phyloP scores from a whole-genome alignment of 768 basidiomycete species.

The Rhizopogon vulgaris region DNA sequence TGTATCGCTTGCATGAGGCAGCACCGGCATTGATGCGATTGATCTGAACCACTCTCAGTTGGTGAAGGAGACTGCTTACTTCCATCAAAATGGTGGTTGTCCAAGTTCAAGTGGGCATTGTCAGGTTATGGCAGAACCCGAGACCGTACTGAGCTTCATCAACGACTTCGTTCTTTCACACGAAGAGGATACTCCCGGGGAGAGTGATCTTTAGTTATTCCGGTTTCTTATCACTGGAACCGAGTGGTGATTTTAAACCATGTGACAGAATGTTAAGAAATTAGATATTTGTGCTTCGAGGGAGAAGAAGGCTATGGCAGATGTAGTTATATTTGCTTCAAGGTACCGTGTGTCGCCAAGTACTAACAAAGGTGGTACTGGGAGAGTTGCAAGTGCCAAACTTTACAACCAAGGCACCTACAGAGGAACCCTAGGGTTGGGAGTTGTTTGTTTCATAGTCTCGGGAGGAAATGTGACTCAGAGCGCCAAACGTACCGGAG shows the following conservation, averaged over 20 bases:
- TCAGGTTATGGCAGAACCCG: neutral
- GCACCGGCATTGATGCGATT: neutral
- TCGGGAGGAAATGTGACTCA: neutral
- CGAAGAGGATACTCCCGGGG: too few relatives aligned
- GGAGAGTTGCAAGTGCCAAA: neutral
- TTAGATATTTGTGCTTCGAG: neutral
- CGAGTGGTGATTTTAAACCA: neutral
- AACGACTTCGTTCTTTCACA: neutral
- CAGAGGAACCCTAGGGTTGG: neutral
- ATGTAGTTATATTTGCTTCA: constrained; percentile 1
- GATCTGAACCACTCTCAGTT: neutral
- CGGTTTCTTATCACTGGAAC: neutral
- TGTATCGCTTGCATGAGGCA: neutral
- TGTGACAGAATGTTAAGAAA: neutral
- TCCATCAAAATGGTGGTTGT: neutral
- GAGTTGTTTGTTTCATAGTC: neutral
- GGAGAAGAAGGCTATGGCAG: neutral
- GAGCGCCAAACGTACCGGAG: neutral
- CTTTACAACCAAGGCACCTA: neutral
- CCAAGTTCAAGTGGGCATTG: neutral
- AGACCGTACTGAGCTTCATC: neutral
- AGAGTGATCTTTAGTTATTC: neutral
- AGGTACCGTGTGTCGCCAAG: neutral
- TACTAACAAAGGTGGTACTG: neutral
- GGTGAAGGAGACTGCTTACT: neutral